Base-by-base conservation (phyloP, 2,329 filamentous ascomycete genomes). In the Sarocladium strictum region DNA sequence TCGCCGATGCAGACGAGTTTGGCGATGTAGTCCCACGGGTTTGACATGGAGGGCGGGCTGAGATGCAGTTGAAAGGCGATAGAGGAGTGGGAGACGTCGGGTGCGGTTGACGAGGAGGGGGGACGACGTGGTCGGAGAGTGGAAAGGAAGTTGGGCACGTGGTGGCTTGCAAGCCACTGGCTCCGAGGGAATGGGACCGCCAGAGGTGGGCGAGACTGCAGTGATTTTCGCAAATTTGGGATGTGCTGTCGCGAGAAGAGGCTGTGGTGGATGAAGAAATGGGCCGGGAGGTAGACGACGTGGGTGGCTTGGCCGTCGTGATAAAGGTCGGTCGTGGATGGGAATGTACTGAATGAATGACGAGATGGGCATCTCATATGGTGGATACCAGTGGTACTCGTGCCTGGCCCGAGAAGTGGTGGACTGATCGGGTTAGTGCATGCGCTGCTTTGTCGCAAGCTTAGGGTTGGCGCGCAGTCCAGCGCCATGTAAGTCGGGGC, bases 1-100 rank as follows among this genome's bases (percentile, higher is more conserved):
- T 97, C 94, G 70, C 94, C 94, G 66, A 99, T 91, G 76, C 90
- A 96, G 67, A 97, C 93, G 64, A 99, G 89, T 75, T 99, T 99
- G 71, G 93, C 92, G 69, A 97, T 99, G 77, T 95, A 97, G 76
- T 97, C 91, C 93, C 93, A 97, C 72, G 90, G 87, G 65, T 85
- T 81, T 59, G 75, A 70, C 66, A 79, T 79, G 10, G 33, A 56
- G 33, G 23, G 23, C 38, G 43, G 11, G 35, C 15, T 33, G 32
- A 33, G 32, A 33, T 33, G 15, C 7, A 9, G 37, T 41, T 19
- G 37, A 41, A 19, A n/a, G 17, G 17, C 10, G 17, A 19, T 26
- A 26, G 4, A 9, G 10, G 40, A 45, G 23, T 7, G 15, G 37
- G 14, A n/a, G 37, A 15, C 21, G 29, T 21, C 21, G 11, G 14